phyloP scores from a whole-genome alignment of 495 filamentous ascomycete species.

The Penicillium flavigenum region DNA sequence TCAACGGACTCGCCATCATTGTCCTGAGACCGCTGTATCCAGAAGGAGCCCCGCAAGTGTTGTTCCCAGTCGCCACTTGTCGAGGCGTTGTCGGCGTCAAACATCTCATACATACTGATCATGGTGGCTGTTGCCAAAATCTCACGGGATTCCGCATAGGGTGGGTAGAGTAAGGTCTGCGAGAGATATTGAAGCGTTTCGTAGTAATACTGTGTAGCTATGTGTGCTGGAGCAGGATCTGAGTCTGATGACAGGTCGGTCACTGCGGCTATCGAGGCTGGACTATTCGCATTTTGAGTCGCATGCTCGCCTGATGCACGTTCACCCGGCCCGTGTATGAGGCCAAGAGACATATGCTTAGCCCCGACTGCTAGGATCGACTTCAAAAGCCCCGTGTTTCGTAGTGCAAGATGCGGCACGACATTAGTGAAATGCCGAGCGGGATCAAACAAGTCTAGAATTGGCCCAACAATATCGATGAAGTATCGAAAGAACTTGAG shows the following conservation, averaged over 20 bases:
- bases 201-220: constrained; percentile 23
- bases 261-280: background rate
- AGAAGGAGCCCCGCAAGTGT: constrained; percentile 24
- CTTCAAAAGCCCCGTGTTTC: constrained; percentile 20
- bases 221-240: constrained; percentile 1
- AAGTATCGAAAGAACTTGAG: constrained; percentile 11
- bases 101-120: constrained; percentile 28
- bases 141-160: constrained; percentile 22
- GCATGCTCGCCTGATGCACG: background rate
- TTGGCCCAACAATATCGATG: constrained; percentile 10
- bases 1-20: constrained; percentile 25
- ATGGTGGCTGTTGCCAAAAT: constrained; percentile 23
- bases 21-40: constrained; percentile 27
- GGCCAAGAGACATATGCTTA: constrained; percentile 20
- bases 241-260: background rate
- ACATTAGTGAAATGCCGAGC: constrained; percentile 18
- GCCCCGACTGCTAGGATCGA: constrained; percentile 20
- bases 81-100: constrained; percentile 22
- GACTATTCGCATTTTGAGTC: too few species aligned
- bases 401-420: constrained; percentile 22
- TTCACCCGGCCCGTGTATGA: background rate
- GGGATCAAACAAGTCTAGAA: constrained; percentile 23
- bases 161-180: constrained; percentile 21
- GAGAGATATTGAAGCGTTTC: constrained; percentile 26
- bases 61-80: constrained; percentile 20